Base-by-base conservation (phyloP, 2,329 filamentous ascomycete genomes). In the Aspergillus texensis region DNA sequence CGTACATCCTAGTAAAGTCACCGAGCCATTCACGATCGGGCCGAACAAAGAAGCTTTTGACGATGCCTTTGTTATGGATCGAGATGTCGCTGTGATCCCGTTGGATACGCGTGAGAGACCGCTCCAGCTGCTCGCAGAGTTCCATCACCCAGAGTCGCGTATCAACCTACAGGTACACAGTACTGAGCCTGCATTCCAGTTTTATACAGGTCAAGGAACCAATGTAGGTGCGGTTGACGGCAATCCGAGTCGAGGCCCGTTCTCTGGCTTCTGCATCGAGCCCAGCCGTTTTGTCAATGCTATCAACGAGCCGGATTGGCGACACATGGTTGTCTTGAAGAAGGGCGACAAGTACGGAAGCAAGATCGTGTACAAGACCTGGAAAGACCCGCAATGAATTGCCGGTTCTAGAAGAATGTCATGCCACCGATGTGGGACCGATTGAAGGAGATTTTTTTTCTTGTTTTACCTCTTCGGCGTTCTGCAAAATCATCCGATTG, bases 101-200 rank as follows among this genome's bases (percentile, higher is more conserved):
- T 79, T 91, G 56, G 90, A 93, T 77, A 92, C 90, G 12, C 88
- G 90, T 67, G 73, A 73, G 2, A 77, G 80, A 62, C 86, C 91
- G 1, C 82, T 97, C 45, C 84, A 83, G 62, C 88, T 86, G 63
- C 86, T 94, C 53, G 87, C 92, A 53, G 82, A 86, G 28, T 91
- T 95, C 63, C 86, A 86, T 77, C 92, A 97, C 77, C 87, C 92
- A 6, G 83, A 82, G 57, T 90, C 89, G 32, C 87, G 88, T 66
- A 84, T 97, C 68, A 90, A 96, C 75, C 87, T 98, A 57, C 92
- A 97, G 78, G 90, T 97, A 6, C 83, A 88, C 72, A 95, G 92
- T 82, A 98, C 94, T 0, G 94, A 98, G 82, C 95, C 95, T 0
- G 92, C 93, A 0, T 98, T 97, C 84, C 94, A 98, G 78, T 96